These are phyloP conservation scores for Plasmodium knowlesi DNA, from an alignment of 169 alveolate species.

Conservation along the genomic window DNA sequence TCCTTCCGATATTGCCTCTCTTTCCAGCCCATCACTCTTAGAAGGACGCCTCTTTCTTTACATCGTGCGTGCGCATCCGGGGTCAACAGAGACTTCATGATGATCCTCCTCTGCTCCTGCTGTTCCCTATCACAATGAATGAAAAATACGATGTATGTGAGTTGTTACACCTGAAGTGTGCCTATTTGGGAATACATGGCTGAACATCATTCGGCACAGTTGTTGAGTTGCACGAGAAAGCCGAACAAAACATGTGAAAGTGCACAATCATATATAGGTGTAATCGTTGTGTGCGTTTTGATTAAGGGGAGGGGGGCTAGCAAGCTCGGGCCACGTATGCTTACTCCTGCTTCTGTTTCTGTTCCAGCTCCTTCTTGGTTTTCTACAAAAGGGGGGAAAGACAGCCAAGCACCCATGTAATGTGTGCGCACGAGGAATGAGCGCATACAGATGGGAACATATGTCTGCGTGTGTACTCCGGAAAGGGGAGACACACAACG, in stretches of 20 bases:
- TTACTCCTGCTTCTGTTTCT: constrained; percentile 51
- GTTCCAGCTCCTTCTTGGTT: constrained; percentile 40
- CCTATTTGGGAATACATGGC: background rate
- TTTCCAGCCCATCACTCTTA: background rate
- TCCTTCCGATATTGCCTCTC: background rate
- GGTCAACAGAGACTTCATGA: constrained; percentile 57
- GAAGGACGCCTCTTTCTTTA: constrained; percentile 2
- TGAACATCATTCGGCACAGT: background rate
- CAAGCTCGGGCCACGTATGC: background rate
- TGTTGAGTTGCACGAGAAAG: background rate
- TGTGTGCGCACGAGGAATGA: background rate
- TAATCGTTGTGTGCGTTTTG: background rate
- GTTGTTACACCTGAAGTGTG: background rate
- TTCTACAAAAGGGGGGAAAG: constrained; percentile 11
- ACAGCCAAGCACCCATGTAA: background rate
- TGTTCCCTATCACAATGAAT: constrained; percentile 29
- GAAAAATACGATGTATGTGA: background rate
- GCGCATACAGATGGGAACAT: background rate
- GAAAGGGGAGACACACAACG: background rate
- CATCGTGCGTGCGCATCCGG: constrained; percentile 75
- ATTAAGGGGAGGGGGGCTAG: background rate
- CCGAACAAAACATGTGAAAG: background rate
- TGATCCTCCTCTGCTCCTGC: constrained; percentile 56
- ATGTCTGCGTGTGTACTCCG: background rate
- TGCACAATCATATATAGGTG: background rate